Conservation (phyloP, 2,329 filamentous ascomycete genomes). For the Aschersonia sp. region DNA sequence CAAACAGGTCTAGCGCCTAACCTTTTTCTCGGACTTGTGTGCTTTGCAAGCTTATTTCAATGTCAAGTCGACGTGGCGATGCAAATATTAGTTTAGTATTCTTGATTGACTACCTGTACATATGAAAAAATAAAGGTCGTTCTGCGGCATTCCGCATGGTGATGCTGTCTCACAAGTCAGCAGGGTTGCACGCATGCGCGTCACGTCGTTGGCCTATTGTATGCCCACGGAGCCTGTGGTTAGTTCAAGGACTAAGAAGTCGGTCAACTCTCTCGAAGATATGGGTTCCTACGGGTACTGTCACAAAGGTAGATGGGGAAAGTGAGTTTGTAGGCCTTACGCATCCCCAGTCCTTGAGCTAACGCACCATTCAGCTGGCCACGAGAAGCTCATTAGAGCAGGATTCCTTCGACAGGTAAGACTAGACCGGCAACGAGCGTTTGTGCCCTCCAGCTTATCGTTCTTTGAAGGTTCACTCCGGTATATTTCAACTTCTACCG, state of each 20-base stretch:
- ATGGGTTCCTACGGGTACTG: conserved; percentile 67
- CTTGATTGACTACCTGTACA: neutral
- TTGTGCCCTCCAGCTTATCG: conserved; percentile 1
- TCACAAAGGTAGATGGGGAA: conserved; percentile 41
- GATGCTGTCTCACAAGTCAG: neutral
- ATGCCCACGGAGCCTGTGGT: neutral
- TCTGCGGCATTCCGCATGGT: neutral
- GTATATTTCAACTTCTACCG: conserved; percentile 85
- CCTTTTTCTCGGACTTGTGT: too few relatives aligned
- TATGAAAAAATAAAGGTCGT: neutral
- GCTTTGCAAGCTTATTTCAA: too few relatives aligned
- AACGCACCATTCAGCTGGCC: conserved; percentile 32
- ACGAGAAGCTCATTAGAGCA: conserved; percentile 53
- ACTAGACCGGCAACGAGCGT: neutral
- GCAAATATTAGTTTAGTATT: too few relatives aligned
- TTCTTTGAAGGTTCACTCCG: conserved; percentile 56
- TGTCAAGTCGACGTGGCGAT: too few relatives aligned
- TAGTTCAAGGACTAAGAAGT: neutral
- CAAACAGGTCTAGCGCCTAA: too few relatives aligned
- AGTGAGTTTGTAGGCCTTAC: conserved; percentile 18
- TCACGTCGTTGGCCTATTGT: neutral
- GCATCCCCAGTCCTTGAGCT: conserved; percentile 7
- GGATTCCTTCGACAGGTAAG: conserved; percentile 60
- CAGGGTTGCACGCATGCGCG: neutral
- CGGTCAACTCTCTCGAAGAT: conserved; percentile 47